Conservation (phyloP, 202 grass and related monocot genomes). For the Elaeis oleifera region DNA sequence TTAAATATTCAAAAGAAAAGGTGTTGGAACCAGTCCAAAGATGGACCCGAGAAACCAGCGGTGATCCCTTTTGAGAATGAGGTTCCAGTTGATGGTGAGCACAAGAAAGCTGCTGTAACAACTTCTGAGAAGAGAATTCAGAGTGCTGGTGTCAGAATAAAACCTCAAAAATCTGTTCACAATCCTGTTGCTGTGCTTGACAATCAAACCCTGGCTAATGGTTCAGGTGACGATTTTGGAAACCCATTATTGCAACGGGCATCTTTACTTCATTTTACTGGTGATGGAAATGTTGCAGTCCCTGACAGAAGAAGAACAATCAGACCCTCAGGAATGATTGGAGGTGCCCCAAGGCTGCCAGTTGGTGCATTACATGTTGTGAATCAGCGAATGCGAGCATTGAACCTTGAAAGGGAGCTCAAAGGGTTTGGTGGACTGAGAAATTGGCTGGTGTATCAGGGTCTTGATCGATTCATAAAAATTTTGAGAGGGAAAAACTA, state of each 20-base stretch:
- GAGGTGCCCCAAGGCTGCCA: conserved; percentile 21
- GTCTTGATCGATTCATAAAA: conserved; percentile 45
- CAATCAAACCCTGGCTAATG: conserved; percentile 14
- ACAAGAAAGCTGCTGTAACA: conserved; percentile 13
- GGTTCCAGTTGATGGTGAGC: background rate
- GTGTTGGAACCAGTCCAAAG: conserved; percentile 24
- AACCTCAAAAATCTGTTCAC: background rate
- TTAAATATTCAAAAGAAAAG: conserved; percentile 14
- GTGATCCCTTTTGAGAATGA: conserved; percentile 4
- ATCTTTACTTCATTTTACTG: background rate
- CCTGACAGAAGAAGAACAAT: conserved; percentile 1
- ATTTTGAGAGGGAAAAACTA: conserved; percentile 54
- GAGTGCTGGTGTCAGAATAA: background rate
- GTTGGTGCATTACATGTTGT: conserved; percentile 34
- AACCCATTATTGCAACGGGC: background rate
- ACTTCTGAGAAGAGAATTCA: conserved; percentile 14
- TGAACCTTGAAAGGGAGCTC: conserved; percentile 42
- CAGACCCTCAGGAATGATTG: background rate
- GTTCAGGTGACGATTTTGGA: conserved; percentile 10
- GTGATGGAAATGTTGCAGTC: background rate
- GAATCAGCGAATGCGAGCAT: conserved; percentile 38
- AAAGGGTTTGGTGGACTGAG: conserved; percentile 47
- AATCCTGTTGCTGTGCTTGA: conserved; percentile 16
- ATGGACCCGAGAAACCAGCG: conserved; percentile 5
- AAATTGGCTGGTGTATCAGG: conserved; percentile 56